Conservation (phyloP, 2,329 filamentous ascomycete genomes). For the Microcyclospora tardicrescens region DNA sequence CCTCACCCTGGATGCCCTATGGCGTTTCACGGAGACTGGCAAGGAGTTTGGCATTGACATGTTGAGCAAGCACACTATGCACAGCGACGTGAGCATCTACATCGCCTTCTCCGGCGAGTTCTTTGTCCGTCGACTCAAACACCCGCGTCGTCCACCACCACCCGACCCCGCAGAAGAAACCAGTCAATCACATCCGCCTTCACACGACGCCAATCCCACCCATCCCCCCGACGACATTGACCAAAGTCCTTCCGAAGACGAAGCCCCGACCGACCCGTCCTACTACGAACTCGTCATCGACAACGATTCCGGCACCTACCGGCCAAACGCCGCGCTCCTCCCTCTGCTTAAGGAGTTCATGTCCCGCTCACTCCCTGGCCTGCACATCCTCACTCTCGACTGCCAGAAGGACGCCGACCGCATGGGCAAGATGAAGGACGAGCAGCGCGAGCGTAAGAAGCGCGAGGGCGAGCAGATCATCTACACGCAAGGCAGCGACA, state of each 20-base stretch:
- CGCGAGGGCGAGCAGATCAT: slow-evolving; percentile 39
- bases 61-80: slow-evolving; percentile 92
- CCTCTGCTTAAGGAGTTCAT: slow-evolving; percentile 60
- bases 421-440: slow-evolving; percentile 60
- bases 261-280: slow-evolving; percentile 39
- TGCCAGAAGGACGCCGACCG: slow-evolving; percentile 59
- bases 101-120: slow-evolving; percentile 91
- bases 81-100: slow-evolving; percentile 81
- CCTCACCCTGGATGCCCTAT: slow-evolving; percentile 70
- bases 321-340: slow-evolving; percentile 66
- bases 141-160: slow-evolving; percentile 26
- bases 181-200: slow-evolving; percentile 29
- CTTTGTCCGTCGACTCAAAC: slow-evolving; percentile 61
- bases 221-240: slow-evolving; percentile 41
- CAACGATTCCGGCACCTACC: slow-evolving; percentile 89
- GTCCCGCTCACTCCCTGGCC: slow-evolving; percentile 58
- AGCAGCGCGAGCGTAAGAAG: slow-evolving; percentile 65
- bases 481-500: slow-evolving; percentile 39
- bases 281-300: slow-evolving; percentile 83
- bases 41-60: slow-evolving; percentile 92
- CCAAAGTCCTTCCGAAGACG: slow-evolving; percentile 30
- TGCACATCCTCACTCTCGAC: slow-evolving; percentile 61
- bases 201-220: slow-evolving; percentile 28
- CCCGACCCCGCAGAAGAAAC: slow-evolving; percentile 35
- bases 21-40: slow-evolving; percentile 89